Conservation (phyloP, 1,284 basidiomycete species). For the Fomitopsis schrenkii region DNA sequence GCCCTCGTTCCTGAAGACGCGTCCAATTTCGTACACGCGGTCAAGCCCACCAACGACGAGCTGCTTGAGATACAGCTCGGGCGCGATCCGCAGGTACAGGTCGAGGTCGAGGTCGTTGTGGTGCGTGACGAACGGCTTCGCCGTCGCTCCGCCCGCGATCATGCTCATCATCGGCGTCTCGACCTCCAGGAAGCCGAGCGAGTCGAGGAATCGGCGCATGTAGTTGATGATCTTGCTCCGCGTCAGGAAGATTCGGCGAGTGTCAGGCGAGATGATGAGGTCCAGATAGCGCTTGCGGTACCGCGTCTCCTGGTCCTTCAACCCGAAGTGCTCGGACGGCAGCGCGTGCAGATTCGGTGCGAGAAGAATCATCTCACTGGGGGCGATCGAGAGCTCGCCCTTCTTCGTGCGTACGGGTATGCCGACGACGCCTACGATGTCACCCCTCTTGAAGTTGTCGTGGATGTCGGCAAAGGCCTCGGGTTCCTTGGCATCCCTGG, state of each 20-base stretch:
- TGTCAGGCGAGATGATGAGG: constrained; percentile 91
- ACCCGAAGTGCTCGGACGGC: constrained; percentile 84
- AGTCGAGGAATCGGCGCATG: constrained; percentile 88
- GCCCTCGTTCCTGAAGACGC: constrained; percentile 98
- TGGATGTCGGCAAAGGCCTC: constrained; percentile 75
- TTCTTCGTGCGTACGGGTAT: constrained; percentile 91
- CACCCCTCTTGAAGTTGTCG: constrained; percentile 90
- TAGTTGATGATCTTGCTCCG: constrained; percentile 89
- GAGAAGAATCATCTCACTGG: constrained; percentile 82
- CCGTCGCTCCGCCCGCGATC: constrained; percentile 95
- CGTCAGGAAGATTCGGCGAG: constrained; percentile 90
- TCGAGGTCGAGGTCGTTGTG: constrained; percentile 99
- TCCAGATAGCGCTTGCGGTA: constrained; percentile 99
- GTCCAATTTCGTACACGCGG: constrained; percentile 97
- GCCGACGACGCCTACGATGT: constrained; percentile 93
- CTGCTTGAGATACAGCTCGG: constrained; percentile 98
- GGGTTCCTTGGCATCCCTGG: constrained; percentile 67
- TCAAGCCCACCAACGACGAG: constrained; percentile 97
- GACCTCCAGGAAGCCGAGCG: constrained; percentile 95
- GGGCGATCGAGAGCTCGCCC: constrained; percentile 92
- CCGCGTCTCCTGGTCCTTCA: constrained; percentile 95
- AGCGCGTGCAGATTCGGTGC: constrained; percentile 96
- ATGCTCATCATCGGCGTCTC: constrained; percentile 99
- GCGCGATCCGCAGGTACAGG: constrained; percentile 97
- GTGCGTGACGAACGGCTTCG: constrained; percentile 98